phyloP scores from a whole-genome alignment of 2,329 filamentous ascomycete genomes.

The Dactylellina haptotyla region DNA sequence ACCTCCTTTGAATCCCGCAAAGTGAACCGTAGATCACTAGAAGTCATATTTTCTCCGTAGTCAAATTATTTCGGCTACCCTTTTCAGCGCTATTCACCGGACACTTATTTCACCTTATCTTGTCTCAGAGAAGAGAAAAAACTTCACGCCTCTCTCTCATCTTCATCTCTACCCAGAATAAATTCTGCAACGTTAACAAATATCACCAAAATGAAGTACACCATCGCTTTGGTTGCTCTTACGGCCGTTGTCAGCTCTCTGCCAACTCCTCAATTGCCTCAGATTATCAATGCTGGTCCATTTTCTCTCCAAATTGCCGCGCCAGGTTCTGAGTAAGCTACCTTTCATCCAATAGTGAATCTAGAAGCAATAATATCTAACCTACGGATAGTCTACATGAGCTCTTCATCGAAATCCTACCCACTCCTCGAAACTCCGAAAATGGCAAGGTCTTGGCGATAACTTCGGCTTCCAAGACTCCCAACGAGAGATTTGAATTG shows the following conservation, averaged over 20 bases:
- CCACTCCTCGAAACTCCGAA: slow-evolving; percentile 12
- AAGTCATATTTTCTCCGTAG: not conserved
- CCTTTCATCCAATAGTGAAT: not conserved
- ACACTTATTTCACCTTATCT: not conserved
- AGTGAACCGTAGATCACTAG: not conserved
- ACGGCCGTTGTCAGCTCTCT: slow-evolving; percentile 30
- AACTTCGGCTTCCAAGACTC: slow-evolving; percentile 17
- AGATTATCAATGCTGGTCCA: slow-evolving; percentile 40
- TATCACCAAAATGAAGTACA: slow-evolving; percentile 36
- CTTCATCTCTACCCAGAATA: no score
- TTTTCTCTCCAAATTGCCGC: slow-evolving; percentile 45
- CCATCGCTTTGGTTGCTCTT: slow-evolving; percentile 28
- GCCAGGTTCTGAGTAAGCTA: slow-evolving; percentile 33
- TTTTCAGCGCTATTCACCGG: not conserved
- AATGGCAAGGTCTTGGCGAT: slow-evolving; percentile 39
- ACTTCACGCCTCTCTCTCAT: not conserved
- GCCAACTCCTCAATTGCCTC: slow-evolving; percentile 24
- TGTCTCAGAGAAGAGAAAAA: not conserved
- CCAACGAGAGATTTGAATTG: slow-evolving; percentile 33
- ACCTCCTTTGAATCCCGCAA: not conserved
- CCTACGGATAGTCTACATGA: slow-evolving; percentile 7
- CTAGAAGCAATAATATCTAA: not conserved
- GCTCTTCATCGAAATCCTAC: slow-evolving; percentile 24
- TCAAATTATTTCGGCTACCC: not conserved
- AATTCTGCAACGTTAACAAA: not conserved